Evolutionary conservation across 2,329 filamentous ascomycete genomes (phyloP).

Genomic region (Fusarium sp.): DNA sequence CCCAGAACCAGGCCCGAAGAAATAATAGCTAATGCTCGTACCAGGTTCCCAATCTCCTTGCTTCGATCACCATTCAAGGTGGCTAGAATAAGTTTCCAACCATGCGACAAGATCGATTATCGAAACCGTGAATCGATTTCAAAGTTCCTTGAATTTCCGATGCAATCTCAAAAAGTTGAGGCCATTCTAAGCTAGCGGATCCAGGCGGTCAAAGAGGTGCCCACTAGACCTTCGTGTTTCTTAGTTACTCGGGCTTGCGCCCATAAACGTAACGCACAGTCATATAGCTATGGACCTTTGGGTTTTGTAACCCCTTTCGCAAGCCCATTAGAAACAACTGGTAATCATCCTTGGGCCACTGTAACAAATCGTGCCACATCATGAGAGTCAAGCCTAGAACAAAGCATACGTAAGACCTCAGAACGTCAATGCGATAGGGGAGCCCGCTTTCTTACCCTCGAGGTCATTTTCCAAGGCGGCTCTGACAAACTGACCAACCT

Average conservation of each 20-base stretch:
- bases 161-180: background rate
- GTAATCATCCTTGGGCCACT: constrained; percentile 8
- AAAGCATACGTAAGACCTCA: background rate
- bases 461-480: background rate
- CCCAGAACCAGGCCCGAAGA: no score
- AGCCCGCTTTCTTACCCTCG: background rate
- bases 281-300: constrained; percentile 3
- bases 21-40: no score
- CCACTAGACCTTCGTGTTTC: background rate
- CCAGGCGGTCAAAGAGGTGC: background rate
- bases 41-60: no score
- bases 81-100: background rate
- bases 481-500: constrained; percentile 20
- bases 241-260: background rate
- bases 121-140: background rate
- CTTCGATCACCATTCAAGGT: no score
- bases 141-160: background rate
- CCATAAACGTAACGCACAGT: background rate
- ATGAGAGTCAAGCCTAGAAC: background rate
- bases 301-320: background rate
- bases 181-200: background rate
- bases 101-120: background rate
- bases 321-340: constrained; percentile 2
- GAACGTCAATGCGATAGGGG: background rate
- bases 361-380: constrained; percentile 4